A percentile compares a stretch with the other conserved stretches of the same genome.
These are phyloP conservation scores for Ceratocystis diversiconidia DNA, from an alignment of 2,329 filamentous ascomycete genomes.

Conservation along the genomic window DNA sequence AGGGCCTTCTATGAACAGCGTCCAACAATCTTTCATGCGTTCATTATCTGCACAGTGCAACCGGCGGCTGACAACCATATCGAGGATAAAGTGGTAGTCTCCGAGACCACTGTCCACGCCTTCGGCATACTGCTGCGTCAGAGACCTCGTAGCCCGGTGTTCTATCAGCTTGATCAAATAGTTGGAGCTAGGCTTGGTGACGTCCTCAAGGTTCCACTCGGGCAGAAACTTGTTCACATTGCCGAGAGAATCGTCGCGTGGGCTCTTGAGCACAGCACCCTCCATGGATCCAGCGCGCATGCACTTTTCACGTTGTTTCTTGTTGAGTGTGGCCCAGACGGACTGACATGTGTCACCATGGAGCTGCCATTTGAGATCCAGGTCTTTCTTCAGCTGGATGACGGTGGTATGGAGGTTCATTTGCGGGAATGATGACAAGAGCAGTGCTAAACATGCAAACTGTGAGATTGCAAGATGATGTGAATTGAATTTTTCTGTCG, in stretches of 20 bases:
- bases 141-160: conserved; percentile 26
- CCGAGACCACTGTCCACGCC: conserved; percentile 25
- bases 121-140: conserved; percentile 26
- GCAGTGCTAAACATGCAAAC: too few relatives aligned
- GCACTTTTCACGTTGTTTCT: conserved; percentile 25
- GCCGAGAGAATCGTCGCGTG: conserved; percentile 26
- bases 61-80: conserved; percentile 26
- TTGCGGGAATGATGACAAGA: background rate
- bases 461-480: too few relatives aligned
- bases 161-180: conserved; percentile 28
- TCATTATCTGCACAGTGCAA: conserved; percentile 22
- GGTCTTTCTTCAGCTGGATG: conserved; percentile 27
- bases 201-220: conserved; percentile 32
- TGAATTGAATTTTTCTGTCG: too few relatives aligned
- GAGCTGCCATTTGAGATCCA: conserved; percentile 27
- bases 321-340: conserved; percentile 29
- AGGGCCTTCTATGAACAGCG: conserved; percentile 26
- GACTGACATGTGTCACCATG: conserved; percentile 27
- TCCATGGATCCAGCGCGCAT: conserved; percentile 26
- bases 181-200: conserved; percentile 27
- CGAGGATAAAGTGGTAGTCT: conserved; percentile 26
- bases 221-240: conserved; percentile 29
- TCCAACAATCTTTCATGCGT: conserved; percentile 25
- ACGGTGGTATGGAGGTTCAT: conserved; percentile 12
- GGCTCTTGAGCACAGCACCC: conserved; percentile 26